These are phyloP conservation scores for Punica granatum DNA, from an alignment of 345 rosid species.

Conservation along the genomic window DNA sequence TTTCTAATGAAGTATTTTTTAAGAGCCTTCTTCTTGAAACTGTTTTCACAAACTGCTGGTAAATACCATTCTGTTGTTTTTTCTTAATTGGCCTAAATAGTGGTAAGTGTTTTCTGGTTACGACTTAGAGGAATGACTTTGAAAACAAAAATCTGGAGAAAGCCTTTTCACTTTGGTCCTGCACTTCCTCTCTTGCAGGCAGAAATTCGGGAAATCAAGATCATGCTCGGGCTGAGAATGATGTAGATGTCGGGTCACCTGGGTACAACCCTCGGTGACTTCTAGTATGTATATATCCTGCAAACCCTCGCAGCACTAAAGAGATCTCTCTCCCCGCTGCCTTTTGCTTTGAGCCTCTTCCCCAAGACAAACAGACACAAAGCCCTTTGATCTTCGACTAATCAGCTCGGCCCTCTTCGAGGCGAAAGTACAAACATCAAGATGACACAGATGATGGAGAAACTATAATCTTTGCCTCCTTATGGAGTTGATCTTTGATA, in stretches of 20 bases:
- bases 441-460: neutral
- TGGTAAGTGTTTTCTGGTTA: neutral
- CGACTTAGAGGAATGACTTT: neutral
- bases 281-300: conserved; percentile 5
- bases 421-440: neutral
- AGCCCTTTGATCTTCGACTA: neutral
- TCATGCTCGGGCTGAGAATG: conserved; percentile 26
- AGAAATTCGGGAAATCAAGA: conserved; percentile 59
- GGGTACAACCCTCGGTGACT: neutral
- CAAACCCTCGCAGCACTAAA: neutral
- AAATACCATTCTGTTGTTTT: neutral
- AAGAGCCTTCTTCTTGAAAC: neutral
- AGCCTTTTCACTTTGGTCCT: neutral
- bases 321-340: neutral
- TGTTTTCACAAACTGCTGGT: neutral
- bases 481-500: neutral
- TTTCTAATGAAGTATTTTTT: neutral
- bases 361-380: neutral
- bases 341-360: neutral
- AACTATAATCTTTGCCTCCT: neutral
- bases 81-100: neutral
- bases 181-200: conserved; percentile 41
- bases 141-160: neutral
- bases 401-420: neutral
- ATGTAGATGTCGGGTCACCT: conserved; percentile 1